Conservation (phyloP, 257 asterid genomes). For the Parsonsia alboflavescens region DNA sequence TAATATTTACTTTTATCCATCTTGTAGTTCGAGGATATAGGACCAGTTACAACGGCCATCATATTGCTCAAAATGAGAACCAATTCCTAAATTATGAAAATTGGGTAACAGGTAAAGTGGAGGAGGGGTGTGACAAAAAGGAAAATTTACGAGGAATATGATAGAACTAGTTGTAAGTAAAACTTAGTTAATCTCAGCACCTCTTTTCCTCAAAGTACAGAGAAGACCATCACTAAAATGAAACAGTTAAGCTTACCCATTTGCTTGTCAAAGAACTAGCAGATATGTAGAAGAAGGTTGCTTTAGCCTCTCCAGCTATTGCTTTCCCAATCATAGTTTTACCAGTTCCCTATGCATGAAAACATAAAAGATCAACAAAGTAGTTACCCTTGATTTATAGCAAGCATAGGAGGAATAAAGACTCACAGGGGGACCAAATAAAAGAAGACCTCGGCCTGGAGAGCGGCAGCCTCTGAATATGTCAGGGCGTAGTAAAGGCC, state of each 20-base stretch:
- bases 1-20: neutral
- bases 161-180: neutral
- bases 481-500: slow-evolving; percentile 98
- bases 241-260: slow-evolving; percentile 54
- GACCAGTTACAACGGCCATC: neutral
- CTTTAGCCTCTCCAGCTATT: slow-evolving; percentile 99
- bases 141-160: neutral
- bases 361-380: slow-evolving; percentile 24
- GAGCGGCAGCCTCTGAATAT: slow-evolving; percentile 97
- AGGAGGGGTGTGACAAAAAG: neutral
- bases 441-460: slow-evolving; percentile 99
- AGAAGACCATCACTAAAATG: neutral
- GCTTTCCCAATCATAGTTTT: slow-evolving; percentile 99
- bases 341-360: slow-evolving; percentile 82
- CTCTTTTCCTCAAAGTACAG: neutral
- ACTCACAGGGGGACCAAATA: slow-evolving; percentile 99
- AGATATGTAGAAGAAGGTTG: slow-evolving; percentile 97
- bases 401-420: slow-evolving; percentile 8
- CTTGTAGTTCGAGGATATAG: neutral
- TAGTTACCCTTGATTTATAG: slow-evolving; percentile 1
- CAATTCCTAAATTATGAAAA: neutral
- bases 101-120: neutral
- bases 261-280: slow-evolving; percentile 98
- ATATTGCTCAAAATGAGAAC: neutral
- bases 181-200: neutral